Conservation (phyloP, 2,329 filamentous ascomycete species). For the Penicillium paneum region DNA sequence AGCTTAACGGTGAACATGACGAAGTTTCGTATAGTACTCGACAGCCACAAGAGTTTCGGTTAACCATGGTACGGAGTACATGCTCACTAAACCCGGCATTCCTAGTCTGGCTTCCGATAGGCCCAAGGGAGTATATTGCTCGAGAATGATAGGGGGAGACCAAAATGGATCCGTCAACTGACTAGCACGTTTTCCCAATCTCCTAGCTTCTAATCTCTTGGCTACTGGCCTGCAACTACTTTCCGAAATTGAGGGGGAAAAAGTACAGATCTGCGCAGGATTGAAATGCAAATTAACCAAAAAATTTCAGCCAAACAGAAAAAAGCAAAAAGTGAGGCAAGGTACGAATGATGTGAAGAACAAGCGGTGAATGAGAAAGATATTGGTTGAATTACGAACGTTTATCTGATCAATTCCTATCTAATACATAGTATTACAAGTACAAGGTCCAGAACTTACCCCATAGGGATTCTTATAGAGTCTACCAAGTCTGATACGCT, state of each 20-base stretch:
- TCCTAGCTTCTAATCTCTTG: background rate
- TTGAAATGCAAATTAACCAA: constrained; percentile 2
- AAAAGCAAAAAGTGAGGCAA: constrained; percentile 10
- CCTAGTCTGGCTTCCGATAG: constrained; percentile 3
- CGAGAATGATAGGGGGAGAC: background rate
- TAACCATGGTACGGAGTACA: background rate
- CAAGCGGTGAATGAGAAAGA: constrained; percentile 22
- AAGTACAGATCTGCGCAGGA: constrained; percentile 7
- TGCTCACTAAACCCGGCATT: background rate
- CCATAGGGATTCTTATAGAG: background rate
- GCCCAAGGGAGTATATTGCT: background rate
- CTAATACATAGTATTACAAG: too few relatives aligned
- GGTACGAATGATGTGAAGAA: constrained; percentile 3
- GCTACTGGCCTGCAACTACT: background rate
- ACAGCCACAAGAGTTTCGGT: background rate
- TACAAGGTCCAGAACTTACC: too few relatives aligned
- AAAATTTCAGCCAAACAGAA: constrained; percentile 5
- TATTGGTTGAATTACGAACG: constrained; percentile 11
- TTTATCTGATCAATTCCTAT: constrained; percentile 20
- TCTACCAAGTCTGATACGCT: background rate
- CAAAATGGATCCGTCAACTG: constrained; percentile 20
- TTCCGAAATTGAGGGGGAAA: constrained; percentile 1
- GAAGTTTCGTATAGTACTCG: constrained; percentile 17
- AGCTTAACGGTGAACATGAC: constrained; percentile 19
- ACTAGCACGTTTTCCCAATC: constrained; percentile 1